Conservation (phyloP, 169 alveolate species). For the Eimeria maxima region DNA sequence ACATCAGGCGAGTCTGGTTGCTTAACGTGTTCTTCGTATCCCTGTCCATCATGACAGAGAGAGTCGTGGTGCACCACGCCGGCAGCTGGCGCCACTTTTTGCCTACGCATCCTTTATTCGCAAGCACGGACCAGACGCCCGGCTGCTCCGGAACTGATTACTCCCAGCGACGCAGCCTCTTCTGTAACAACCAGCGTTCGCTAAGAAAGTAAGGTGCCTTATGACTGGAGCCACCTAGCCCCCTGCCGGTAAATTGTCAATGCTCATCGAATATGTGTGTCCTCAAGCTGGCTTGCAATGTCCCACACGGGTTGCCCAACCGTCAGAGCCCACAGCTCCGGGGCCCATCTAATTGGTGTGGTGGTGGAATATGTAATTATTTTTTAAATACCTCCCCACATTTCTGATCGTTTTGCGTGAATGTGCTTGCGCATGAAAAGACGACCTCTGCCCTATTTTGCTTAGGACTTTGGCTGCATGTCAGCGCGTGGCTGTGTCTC, state of each 20-base stretch:
- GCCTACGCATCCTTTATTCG: constrained; percentile 61
- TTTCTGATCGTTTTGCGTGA: not conserved
- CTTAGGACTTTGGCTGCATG: constrained; percentile 73
- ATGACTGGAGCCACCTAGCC: not conserved
- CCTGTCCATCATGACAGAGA: constrained; percentile 42
- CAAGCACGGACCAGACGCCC: constrained; percentile 40
- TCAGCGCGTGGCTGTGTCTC: constrained; percentile 30
- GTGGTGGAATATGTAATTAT: not conserved
- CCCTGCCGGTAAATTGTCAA: not conserved
- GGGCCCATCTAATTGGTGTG: constrained; percentile 47
- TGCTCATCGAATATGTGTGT: not conserved
- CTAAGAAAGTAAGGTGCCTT: not conserved
- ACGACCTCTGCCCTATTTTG: not conserved
- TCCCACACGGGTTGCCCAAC: constrained; percentile 59
- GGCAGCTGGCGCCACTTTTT: constrained; percentile 70
- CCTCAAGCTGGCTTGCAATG: constrained; percentile 49
- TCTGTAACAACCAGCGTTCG: not conserved
- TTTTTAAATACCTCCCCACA: not conserved
- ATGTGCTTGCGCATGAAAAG: not conserved
- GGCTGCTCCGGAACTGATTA: not conserved
- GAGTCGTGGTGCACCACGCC: constrained; percentile 35
- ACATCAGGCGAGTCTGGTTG: constrained; percentile 14
- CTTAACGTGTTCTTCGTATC: not conserved
- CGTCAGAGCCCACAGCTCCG: constrained; percentile 21
- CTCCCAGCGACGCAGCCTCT: constrained; percentile 1